Base-by-base conservation (phyloP, 2,329 filamentous ascomycete species). In the Apiospora pterosperma region DNA sequence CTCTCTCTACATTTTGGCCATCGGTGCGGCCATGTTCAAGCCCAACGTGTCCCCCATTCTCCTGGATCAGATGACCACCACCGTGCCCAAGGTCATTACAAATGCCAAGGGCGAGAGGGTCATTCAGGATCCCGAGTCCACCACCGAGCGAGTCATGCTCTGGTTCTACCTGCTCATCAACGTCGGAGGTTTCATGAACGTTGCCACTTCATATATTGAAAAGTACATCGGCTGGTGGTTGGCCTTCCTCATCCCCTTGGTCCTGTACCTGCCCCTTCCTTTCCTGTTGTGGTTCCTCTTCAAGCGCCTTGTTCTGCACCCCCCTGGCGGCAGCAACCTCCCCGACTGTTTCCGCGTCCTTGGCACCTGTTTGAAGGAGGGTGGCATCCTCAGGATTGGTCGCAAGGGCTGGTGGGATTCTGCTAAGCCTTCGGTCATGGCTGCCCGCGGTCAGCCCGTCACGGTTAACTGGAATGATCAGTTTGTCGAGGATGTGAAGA, bases 21-120 rank as follows among this genome's bases (percentile, higher is more conserved):
- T 92, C 12, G 90, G 90, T 60, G 90, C 90, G 67, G 69, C 78
- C 67, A 81, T 82, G 76, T 92, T 93, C 82, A 93, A 93, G 79
- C 79, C 88, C 42, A 92, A 92, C 68, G 88, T 93, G 41, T 87
- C 88, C 0, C 88, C 89, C 0, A 78, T 90, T 21, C 83, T 92
- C 34, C 85, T 90, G 12, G 89, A 92, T 68, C 89, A 92, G 71
- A 84, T 89, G 71, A 82, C 79, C 3, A 81, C 83, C 25, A 85
- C 85, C 5, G 84, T 83, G 36, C 81, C 84, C 23, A 82, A 77
- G 60, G 82, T 89, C 55, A 77, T 82, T 41, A 84, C 80, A 3
- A 73, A 84, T 11, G 72, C 72, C 48, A 84, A 77, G 3, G 89
- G 89, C 21, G 86, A 90, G 73, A 83, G 86, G 23, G 87, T 91